Evolutionary conservation across 768 basidiomycete genomes (phyloP), one percentile per base, ranked within the genome.

Genomic region (Mycena rebaudengoi): DNA sequence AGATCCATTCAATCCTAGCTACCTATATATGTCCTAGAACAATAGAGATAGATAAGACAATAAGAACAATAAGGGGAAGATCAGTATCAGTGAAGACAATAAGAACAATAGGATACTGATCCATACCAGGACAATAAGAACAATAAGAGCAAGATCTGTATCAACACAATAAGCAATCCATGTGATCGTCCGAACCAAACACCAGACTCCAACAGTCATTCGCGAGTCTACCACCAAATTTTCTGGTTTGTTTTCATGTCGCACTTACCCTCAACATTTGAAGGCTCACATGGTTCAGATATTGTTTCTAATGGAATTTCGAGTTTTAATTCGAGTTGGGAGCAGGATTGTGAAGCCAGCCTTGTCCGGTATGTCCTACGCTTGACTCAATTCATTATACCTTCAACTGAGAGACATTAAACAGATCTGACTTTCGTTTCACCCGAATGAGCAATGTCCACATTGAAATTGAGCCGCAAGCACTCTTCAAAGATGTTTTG

Each of bases 391-490:
- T 5, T 23, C n/a, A 44, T 44, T 23, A 44, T n/a, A n/a, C n/a
- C n/a, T n/a, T n/a, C n/a, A 44, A 44, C 21, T 44, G 20, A 44
- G 41, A 44, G 21, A 23, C 41, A 21, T 20, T 21, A 23, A 33
- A 50, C 20, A 50, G 49, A 18, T 30, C 26, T 32, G 54, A 56
- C 21, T 28, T 44, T 18, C 28, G 54, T 14, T 26, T 56, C 7
- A 21, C 50, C 16, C 11, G 50, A 12, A 44, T 56, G 54, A 56
- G 20, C 29, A 54, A 54, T 32, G 53, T 43, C 35, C 40, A 54
- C 29, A 28, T 54, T 21, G 26, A 54, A 29, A 54, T 54, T 41
- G 39, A 30, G 18, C 53, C 53, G 8, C 53, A 54, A 5, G 7
- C 23, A 6, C 14, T 20, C n/a, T 21, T 54, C 26, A 12, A n/a